Percentiles rank a stretch among this genome's conserved stretches.
Conservation (phyloP, 371 early-diverging fungal genomes). For the Rhizopus microsporus region DNA sequence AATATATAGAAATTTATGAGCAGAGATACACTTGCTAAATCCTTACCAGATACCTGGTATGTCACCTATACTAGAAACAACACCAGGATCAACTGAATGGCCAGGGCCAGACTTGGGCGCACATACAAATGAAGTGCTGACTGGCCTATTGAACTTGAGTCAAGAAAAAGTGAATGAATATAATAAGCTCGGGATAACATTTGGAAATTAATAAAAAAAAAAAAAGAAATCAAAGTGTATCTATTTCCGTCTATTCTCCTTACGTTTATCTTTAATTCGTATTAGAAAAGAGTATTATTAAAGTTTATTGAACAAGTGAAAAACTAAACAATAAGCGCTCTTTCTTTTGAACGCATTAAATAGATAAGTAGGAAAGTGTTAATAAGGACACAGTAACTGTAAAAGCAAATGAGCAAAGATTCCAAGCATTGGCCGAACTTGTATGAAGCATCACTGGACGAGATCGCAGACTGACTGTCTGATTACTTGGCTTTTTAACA, state of each 20-base stretch:
- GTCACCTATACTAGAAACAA: constrained; percentile 44
- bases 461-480: constrained; percentile 20
- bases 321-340: not conserved
- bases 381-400: not conserved
- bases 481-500: constrained; percentile 6
- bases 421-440: constrained; percentile 16
- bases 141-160: constrained; percentile 29
- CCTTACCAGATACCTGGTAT: constrained; percentile 44
- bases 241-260: too few species aligned
- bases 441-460: constrained; percentile 30
- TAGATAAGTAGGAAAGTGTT: not conserved
- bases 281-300: not conserved
- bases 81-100: constrained; percentile 58
- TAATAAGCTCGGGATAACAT: constrained; percentile 30
- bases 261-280: not conserved
- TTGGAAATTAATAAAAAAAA: too few species aligned
- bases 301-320: not conserved
- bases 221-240: too few species aligned
- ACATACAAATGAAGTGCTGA: constrained; percentile 48
- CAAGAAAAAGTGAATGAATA: constrained; percentile 28
- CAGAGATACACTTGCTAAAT: not conserved
- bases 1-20: not conserved
- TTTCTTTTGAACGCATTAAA: not conserved
- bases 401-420: not conserved
- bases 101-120: constrained; percentile 56